A percentile compares a stretch with the other conserved stretches of the same genome.
Conservation (phyloP, 1,139 yeast species). For the Hyphopichia wangnamkhiaoensis region DNA sequence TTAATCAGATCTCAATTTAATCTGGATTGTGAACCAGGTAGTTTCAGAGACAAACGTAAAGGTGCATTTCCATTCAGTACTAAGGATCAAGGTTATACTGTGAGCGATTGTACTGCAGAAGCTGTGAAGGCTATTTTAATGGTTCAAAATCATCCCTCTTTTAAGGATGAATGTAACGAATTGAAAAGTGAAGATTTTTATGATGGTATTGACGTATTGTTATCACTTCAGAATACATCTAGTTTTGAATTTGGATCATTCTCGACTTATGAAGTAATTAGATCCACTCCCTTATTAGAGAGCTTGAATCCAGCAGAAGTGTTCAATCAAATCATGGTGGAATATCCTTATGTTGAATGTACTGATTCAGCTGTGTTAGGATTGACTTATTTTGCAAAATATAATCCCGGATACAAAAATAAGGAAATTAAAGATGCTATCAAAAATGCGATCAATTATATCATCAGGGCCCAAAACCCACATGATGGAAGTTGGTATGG, state of each 20-base stretch:
- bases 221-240: slow-evolving; percentile 75
- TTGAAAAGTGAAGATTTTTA: slow-evolving; percentile 56
- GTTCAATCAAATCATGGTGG: slow-evolving; percentile 97
- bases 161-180: slow-evolving; percentile 38
- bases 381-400: slow-evolving; percentile 70
- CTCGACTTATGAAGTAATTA: slow-evolving; percentile 85
- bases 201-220: slow-evolving; percentile 62
- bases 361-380: slow-evolving; percentile 95
- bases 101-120: slow-evolving; percentile 96
- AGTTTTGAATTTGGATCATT: slow-evolving; percentile 86
- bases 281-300: slow-evolving; percentile 79
- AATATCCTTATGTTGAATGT: slow-evolving; percentile 97
- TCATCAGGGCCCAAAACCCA: slow-evolving; percentile 60
- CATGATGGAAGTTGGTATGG: slow-evolving; percentile 97
- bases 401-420: slow-evolving; percentile 62
- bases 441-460: slow-evolving; percentile 70
- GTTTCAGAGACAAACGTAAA: slow-evolving; percentile 76
- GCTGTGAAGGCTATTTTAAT: slow-evolving; percentile 90
- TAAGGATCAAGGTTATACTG: slow-evolving; percentile 93
- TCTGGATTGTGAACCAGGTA: slow-evolving; percentile 73
- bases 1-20: slow-evolving; percentile 83
- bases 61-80: slow-evolving; percentile 99
- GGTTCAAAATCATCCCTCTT: slow-evolving; percentile 70
- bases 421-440: slow-evolving; percentile 69
- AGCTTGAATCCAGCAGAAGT: slow-evolving; percentile 93